A percentile compares a stretch with the other conserved stretches of the same genome.
Conservation (phyloP, 805 yeast species). For the Priceomyces melissophilus region DNA sequence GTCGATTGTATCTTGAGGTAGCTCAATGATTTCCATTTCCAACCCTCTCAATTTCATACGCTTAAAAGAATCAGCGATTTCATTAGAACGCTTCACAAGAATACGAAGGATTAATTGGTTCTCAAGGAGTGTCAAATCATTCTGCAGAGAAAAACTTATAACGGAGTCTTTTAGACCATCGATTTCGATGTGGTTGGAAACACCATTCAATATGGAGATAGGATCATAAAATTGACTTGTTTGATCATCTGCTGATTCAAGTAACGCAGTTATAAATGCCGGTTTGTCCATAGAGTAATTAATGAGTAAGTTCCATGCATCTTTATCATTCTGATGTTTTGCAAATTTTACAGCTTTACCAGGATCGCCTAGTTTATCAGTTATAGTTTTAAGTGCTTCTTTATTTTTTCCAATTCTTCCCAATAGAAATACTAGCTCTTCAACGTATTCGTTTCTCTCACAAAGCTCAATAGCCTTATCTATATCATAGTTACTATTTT, state of each 20-base stretch:
- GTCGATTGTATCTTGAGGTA: constrained; percentile 17
- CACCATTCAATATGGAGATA: constrained; percentile 59
- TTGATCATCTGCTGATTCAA: constrained; percentile 63
- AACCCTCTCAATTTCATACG: constrained; percentile 23
- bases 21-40: constrained; percentile 18
- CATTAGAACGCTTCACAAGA: constrained; percentile 29
- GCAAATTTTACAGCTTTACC: constrained; percentile 79
- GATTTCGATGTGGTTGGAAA: constrained; percentile 61
- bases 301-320: constrained; percentile 77
- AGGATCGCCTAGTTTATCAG: constrained; percentile 76
- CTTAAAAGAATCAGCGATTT: constrained; percentile 20
- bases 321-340: constrained; percentile 59
- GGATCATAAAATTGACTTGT: constrained; percentile 50
- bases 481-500: constrained; percentile 61
- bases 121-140: constrained; percentile 51
- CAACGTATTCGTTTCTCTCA: constrained; percentile 46
- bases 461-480: constrained; percentile 69
- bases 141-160: constrained; percentile 58
- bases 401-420: constrained; percentile 80
- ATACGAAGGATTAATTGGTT: constrained; percentile 49
- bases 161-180: constrained; percentile 63
- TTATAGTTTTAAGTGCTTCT: constrained; percentile 72
- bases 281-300: constrained; percentile 71
- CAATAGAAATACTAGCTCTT: constrained; percentile 77
- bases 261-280: constrained; percentile 67